A percentile compares a stretch with the other conserved stretches of the same genome.
These are phyloP conservation scores for Nicotiana rustica DNA, from an alignment of 305 asterid genomes.

Conservation along the genomic window DNA sequence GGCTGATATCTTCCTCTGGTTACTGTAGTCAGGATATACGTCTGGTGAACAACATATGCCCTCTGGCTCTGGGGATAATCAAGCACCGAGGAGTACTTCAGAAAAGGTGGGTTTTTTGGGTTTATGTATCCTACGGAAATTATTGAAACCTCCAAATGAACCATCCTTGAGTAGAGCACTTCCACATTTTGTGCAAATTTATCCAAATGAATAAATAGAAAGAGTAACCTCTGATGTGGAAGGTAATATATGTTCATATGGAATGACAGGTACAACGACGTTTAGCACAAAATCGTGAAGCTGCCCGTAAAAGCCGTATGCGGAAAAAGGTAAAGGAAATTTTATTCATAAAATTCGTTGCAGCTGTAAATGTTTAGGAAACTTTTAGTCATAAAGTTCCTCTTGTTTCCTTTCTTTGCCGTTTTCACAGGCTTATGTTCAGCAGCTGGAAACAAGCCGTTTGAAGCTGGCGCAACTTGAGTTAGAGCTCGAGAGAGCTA, in stretches of 20 bases:
- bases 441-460: conserved; percentile 85
- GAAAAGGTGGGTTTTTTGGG: conserved; percentile 61
- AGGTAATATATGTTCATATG: neutral
- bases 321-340: conserved; percentile 73
- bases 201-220: neutral
- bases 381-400: neutral
- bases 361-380: neutral
- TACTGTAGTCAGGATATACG: conserved; percentile 62
- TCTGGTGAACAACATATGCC: conserved; percentile 69
- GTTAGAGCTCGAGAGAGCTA: conserved; percentile 75
- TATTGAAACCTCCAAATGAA: neutral
- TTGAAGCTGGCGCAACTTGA: conserved; percentile 92
- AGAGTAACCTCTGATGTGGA: neutral
- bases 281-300: conserved; percentile 93
- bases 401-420: neutral
- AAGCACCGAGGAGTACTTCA: conserved; percentile 53
- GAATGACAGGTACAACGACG: conserved; percentile 71
- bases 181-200: neutral
- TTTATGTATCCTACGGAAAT: neutral
- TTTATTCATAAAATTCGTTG: neutral
- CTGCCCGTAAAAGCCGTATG: conserved; percentile 89
- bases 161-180: neutral
- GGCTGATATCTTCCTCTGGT: neutral
- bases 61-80: conserved; percentile 60
- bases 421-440: conserved; percentile 77